Percentiles rank a stretch among this genome's conserved stretches.
Evolutionary conservation across 768 basidiomycete genomes (phyloP).

Genomic region (Fomitopsis pulvina): DNA sequence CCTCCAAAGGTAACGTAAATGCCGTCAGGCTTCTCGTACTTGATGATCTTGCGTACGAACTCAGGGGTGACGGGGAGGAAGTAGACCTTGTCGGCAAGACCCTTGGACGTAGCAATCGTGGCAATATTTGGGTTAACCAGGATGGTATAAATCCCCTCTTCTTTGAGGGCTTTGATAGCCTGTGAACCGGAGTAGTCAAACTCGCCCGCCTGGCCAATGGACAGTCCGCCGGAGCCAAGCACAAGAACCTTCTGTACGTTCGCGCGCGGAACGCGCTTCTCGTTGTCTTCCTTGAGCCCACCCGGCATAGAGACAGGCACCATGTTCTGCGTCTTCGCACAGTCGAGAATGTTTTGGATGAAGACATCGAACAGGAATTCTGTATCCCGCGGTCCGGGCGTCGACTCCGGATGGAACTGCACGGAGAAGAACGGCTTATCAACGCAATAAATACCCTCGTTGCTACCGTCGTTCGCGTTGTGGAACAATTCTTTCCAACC

Average conservation of each 20-base stretch:
- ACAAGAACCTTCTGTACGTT: constrained; percentile 92
- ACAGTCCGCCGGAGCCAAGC: constrained; percentile 94
- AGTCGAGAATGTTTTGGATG: constrained; percentile 79
- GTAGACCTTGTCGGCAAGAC: constrained; percentile 98
- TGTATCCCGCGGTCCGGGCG: constrained; percentile 94
- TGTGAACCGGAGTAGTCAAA: constrained; percentile 99
- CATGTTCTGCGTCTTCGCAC: constrained; percentile 47
- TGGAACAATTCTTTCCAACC: constrained; percentile 94
- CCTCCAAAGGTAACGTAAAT: constrained; percentile 99
- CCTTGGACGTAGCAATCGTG: constrained; percentile 95
- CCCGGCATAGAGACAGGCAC: constrained; percentile 66
- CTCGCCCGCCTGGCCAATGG: constrained; percentile 98
- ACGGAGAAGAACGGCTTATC: constrained; percentile 97
- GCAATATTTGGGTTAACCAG: constrained; percentile 99
- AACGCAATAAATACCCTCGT: constrained; percentile 94
- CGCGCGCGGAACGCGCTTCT: constrained; percentile 58
- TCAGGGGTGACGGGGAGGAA: constrained; percentile 98
- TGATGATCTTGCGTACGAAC: constrained; percentile 96
- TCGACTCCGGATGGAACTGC: constrained; percentile 98
- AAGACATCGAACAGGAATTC: constrained; percentile 99
- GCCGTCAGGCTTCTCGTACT: constrained; percentile 97
- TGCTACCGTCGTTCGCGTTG: constrained; percentile 96
- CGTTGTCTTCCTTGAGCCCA: constrained; percentile 80
- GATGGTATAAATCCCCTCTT: constrained; percentile 98
- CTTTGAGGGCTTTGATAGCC: constrained; percentile 98